Evolutionary conservation across 2,329 filamentous ascomycete genomes (phyloP).

Genomic region (Colletotrichum musae): DNA sequence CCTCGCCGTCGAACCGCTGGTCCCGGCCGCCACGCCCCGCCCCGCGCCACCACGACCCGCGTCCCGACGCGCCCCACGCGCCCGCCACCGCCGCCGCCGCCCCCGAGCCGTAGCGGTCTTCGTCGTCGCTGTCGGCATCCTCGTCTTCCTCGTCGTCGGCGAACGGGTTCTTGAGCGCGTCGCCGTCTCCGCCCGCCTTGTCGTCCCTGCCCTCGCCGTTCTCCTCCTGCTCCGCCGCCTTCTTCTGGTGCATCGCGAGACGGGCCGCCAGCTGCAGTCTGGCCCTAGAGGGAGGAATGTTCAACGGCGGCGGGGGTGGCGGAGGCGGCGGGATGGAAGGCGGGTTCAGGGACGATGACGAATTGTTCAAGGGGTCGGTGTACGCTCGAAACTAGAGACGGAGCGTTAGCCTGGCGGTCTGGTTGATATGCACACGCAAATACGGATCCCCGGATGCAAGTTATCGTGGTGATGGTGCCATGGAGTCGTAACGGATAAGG

Average conservation of each 20-base stretch:
- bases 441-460: constrained; percentile 27
- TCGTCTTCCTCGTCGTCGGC: constrained; percentile 68
- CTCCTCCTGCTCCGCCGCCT: constrained; percentile 60
- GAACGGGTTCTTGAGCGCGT: constrained; percentile 64
- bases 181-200: constrained; percentile 38
- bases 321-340: constrained; percentile 72
- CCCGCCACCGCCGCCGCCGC: constrained; percentile 48
- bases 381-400: constrained; percentile 69
- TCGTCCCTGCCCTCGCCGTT: constrained; percentile 54
- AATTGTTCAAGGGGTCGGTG: constrained; percentile 67
- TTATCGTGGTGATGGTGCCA: constrained; percentile 27
- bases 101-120: constrained; percentile 49
- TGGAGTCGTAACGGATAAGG: constrained; percentile 23
- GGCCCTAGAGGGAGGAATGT: constrained; percentile 88
- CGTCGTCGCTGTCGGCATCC: constrained; percentile 66
- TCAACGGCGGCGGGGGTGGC: constrained; percentile 83
- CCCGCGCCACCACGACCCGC: constrained; percentile 66
- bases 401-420: constrained; percentile 32
- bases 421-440: constrained; percentile 9
- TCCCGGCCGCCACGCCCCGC: constrained; percentile 50
- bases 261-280: constrained; percentile 91
- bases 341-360: constrained; percentile 64
- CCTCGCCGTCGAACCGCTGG: constrained; percentile 58
- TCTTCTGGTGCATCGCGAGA: constrained; percentile 81
- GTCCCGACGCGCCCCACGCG: constrained; percentile 43